phyloP scores from a whole-genome alignment of 345 rosid species.

The Xanthoceras sorbifolium region DNA sequence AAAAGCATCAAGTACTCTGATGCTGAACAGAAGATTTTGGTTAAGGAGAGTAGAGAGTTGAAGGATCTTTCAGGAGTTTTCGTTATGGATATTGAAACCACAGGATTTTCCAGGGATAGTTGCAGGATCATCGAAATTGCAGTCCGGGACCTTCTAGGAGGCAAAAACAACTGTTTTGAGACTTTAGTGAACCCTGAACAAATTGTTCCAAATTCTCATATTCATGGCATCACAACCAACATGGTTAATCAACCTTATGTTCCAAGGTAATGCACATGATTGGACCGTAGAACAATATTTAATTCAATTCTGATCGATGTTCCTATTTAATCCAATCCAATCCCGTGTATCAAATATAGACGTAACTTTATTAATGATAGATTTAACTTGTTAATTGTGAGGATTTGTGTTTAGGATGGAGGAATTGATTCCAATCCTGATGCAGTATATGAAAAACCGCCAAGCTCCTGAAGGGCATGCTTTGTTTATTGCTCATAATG shows the following conservation, averaged over 20 bases:
- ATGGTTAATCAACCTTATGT: constrained; percentile 20
- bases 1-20: constrained; percentile 19
- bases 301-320: neutral
- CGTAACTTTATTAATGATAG: no score
- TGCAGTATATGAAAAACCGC: constrained; percentile 11
- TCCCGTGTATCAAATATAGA: neutral
- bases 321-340: neutral
- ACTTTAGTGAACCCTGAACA: constrained; percentile 29
- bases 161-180: constrained; percentile 23
- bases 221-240: constrained; percentile 25
- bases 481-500: constrained; percentile 31
- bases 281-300: neutral
- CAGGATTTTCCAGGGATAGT: constrained; percentile 8
- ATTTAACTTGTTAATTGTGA: no score
- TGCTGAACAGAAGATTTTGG: constrained; percentile 4
- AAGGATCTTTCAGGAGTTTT: neutral
- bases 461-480: neutral
- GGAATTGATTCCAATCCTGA: constrained; percentile 18
- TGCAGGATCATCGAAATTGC: constrained; percentile 27
- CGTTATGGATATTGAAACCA: constrained; percentile 27
- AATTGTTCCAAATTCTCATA: constrained; percentile 23
- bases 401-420: constrained; percentile 16
- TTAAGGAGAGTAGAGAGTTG: constrained; percentile 1
- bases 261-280: constrained; percentile 9
- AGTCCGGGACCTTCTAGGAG: constrained; percentile 25